Base-by-base conservation (phyloP, 1,284 basidiomycete genomes). In the Vanrija humicola region DNA sequence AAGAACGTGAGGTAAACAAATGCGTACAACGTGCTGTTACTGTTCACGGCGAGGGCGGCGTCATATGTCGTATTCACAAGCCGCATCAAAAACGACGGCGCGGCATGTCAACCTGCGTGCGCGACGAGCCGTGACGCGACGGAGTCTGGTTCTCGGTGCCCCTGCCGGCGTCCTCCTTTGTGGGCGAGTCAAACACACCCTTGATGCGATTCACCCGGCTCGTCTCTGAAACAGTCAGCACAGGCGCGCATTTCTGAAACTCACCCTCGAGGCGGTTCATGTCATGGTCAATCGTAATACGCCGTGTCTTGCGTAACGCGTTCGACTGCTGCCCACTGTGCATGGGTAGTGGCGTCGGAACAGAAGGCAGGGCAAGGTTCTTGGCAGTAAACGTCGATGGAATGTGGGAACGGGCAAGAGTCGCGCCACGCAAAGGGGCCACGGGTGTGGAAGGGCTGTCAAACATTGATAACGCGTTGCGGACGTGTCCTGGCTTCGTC, bases 261-360 rank as follows among this genome's bases (percentile, higher is more conserved):
- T 64, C 55, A 74, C 74, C 68, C 38, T 69, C 55, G 40, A 76
- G 52, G 9, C 62, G 53, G 48, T 73, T 67, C 42, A 76, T 70
- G 53, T 77, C 75, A 50, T 74, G 69, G 48, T 77, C 75, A 26
- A 77, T 73, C 12, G 75, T 76, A 12, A 72, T 55, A 15, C 75
- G 59, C 47, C 75, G 62, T 9, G 63, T 59, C 49, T 67, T 70
- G 45, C 68, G 65, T 14, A 58, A 44, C 4, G 62, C 46, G 14
- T 67, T 63, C 10, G 5, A 62, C 48, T 46, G 66, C 72, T 57
- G 61, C 58, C 38, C 62, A 58, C 53, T 68, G 47, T 75, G 72
- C 64, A 70, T 69, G 0, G 75, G 75, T 6, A 76, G 57, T 1
- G 75, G 73, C 3, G 59, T 59, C 21, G 68, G 68, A 1, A 25